Percentiles rank a stretch among this genome's conserved stretches.
phyloP scores from a whole-genome alignment of 345 rosid genomes.

The Syzygium oleosum region DNA sequence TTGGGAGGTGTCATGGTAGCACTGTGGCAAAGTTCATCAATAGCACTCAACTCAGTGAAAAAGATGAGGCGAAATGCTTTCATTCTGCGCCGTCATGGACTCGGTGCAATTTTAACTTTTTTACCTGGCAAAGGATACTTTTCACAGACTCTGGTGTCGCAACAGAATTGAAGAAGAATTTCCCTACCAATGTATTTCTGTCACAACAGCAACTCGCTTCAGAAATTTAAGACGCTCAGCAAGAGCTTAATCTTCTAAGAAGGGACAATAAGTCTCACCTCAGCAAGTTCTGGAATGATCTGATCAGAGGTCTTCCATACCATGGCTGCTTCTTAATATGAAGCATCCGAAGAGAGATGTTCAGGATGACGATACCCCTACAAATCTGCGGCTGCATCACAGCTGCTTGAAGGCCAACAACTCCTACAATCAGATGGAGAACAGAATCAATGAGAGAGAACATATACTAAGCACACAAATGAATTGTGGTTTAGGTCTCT shows the following conservation, averaged over 20 bases:
- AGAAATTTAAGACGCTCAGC: background rate
- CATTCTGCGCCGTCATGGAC: background rate
- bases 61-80: background rate
- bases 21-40: slow-evolving; percentile 33
- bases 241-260: background rate
- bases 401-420: slow-evolving; percentile 94
- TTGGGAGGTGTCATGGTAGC: slow-evolving; percentile 70
- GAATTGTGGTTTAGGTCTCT: background rate
- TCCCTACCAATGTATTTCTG: slow-evolving; percentile 74
- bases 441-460: background rate
- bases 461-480: background rate
- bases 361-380: slow-evolving; percentile 54
- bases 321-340: slow-evolving; percentile 78
- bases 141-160: slow-evolving; percentile 64
- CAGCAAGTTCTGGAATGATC: slow-evolving; percentile 69
- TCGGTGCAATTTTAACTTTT: background rate
- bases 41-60: background rate
- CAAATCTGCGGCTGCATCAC: slow-evolving; percentile 57
- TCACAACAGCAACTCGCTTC: background rate
- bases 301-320: slow-evolving; percentile 70
- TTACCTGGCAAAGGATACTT: slow-evolving; percentile 74
- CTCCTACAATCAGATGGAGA: slow-evolving; percentile 26
- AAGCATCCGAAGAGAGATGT: slow-evolving; percentile 84
- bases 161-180: slow-evolving; percentile 49
- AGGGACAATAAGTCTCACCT: slow-evolving; percentile 31